These are phyloP conservation scores for Aspergillus novofumigatus DNA, from an alignment of 2,329 filamentous ascomycete species.

Conservation along the genomic window DNA sequence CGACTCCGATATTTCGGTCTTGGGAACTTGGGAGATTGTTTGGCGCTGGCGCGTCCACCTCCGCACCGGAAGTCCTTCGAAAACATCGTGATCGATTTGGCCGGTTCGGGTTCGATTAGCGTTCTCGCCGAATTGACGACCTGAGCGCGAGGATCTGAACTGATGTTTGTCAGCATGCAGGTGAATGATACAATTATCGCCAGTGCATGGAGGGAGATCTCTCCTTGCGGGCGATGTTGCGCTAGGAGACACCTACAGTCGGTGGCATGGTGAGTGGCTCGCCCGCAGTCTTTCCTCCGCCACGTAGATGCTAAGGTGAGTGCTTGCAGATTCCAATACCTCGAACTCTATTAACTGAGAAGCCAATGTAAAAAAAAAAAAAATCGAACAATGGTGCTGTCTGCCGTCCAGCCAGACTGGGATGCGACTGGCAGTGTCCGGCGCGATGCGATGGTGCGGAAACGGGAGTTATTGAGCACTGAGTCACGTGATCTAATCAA, in stretches of 20 bases:
- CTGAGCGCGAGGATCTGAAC: constrained; percentile 56
- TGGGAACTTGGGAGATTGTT: constrained; percentile 62
- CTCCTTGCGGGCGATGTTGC: not conserved
- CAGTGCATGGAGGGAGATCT: not conserved
- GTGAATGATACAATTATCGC: not conserved
- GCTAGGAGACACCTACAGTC: constrained; percentile 26
- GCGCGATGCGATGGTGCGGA: constrained; percentile 11
- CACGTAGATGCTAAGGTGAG: not conserved
- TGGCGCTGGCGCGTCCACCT: constrained; percentile 78
- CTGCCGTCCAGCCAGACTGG: constrained; percentile 1
- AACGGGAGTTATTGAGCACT: not conserved
- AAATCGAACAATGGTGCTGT: not conserved
- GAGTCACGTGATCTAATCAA: constrained; percentile 11
- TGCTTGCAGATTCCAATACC: not conserved
- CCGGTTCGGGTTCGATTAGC: constrained; percentile 38
- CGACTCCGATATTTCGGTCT: constrained; percentile 54
- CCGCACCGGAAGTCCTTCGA: constrained; percentile 76
- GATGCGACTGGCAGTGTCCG: not conserved
- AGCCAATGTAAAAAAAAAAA: not conserved
- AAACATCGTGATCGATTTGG: constrained; percentile 62
- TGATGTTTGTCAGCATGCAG: constrained; percentile 25
- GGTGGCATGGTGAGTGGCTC: constrained; percentile 28
- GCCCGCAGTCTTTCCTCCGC: constrained; percentile 6
- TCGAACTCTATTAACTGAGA: not conserved
- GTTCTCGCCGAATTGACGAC: constrained; percentile 51